phyloP scores from a whole-genome alignment of 140 eudicot species.

The Senecio squalidus region DNA sequence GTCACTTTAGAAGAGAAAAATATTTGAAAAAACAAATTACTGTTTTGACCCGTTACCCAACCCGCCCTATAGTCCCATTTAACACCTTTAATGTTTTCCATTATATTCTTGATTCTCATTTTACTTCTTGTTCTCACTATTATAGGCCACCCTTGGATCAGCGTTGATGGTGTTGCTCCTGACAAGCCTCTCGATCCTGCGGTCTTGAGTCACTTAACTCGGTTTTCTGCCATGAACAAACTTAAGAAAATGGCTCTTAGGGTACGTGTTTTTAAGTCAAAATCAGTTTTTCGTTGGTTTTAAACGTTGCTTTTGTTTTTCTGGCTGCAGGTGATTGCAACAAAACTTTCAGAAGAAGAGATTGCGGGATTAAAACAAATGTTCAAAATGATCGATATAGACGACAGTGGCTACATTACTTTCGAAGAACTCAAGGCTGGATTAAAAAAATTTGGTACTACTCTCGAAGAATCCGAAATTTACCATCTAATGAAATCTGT shows the following conservation, averaged over 20 bases:
- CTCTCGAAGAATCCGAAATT: conserved; percentile 76
- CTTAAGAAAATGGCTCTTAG: conserved; percentile 8
- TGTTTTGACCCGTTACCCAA: not conserved
- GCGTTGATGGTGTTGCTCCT: not conserved
- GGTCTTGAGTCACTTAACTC: conserved; percentile 2
- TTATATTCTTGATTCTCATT: too few species aligned
- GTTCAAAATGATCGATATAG: conserved; percentile 73
- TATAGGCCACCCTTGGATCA: conserved; percentile 2
- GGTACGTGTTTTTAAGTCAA: not conserved
- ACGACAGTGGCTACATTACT: conserved; percentile 67
- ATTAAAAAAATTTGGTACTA: conserved; percentile 59
- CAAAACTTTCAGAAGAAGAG: conserved; percentile 72
- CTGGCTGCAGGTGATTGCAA: conserved; percentile 54
- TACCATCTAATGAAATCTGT: conserved; percentile 78
- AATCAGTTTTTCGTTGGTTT: not conserved
- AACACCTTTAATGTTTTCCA: too few species aligned
- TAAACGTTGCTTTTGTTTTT: not conserved
- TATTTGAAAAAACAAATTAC: not conserved
- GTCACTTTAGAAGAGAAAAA: too few species aligned
- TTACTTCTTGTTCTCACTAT: not conserved
- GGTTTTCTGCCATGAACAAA: conserved; percentile 6
- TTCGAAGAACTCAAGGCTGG: conserved; percentile 81
- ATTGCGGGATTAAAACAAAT: conserved; percentile 67
- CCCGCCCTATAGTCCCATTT: too few species aligned
- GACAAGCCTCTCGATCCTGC: conserved; percentile 11